These are phyloP conservation scores for Diaporthe citri DNA, from an alignment of 2,329 filamentous ascomycete species.

Conservation along the genomic window DNA sequence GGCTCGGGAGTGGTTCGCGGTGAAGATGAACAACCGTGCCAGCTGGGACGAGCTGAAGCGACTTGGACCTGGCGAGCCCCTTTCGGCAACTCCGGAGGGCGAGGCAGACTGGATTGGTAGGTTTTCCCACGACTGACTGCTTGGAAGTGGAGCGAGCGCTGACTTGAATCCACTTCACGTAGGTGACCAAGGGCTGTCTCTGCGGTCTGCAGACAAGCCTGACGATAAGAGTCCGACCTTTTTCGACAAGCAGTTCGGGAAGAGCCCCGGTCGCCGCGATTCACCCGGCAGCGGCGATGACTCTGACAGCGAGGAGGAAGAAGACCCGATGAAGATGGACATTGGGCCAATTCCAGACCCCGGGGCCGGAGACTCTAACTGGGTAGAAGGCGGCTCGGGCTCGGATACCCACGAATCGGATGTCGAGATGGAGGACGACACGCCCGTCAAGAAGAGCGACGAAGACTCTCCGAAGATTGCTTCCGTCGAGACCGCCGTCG, in stretches of 20 bases:
- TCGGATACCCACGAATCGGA: conserved; percentile 12
- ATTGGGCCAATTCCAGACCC: conserved; percentile 34
- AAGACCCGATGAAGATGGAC: conserved; percentile 38
- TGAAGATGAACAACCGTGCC: conserved; percentile 38
- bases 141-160: background rate
- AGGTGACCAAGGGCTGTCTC: conserved; percentile 28
- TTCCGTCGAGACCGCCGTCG: background rate
- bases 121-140: background rate
- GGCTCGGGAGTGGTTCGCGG: conserved; percentile 38
- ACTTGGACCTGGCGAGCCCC: conserved; percentile 38
- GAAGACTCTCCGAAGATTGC: background rate
- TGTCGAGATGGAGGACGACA: background rate
- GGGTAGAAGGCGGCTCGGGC: conserved; percentile 31
- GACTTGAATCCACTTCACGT: background rate
- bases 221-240: conserved; percentile 36
- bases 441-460: background rate
- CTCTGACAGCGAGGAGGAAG: conserved; percentile 20
- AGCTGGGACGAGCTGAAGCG: conserved; percentile 36
- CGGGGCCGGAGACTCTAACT: conserved; percentile 33
- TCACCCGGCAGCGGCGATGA: conserved; percentile 19
- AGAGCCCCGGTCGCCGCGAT: background rate
- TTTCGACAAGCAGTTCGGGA: conserved; percentile 22
- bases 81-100: conserved; percentile 27
- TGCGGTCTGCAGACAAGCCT: conserved; percentile 32
- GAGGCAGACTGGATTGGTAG: conserved; percentile 25